Evolutionary conservation across 345 rosid genomes (phyloP).

Genomic region (Anacardium occidentale): DNA sequence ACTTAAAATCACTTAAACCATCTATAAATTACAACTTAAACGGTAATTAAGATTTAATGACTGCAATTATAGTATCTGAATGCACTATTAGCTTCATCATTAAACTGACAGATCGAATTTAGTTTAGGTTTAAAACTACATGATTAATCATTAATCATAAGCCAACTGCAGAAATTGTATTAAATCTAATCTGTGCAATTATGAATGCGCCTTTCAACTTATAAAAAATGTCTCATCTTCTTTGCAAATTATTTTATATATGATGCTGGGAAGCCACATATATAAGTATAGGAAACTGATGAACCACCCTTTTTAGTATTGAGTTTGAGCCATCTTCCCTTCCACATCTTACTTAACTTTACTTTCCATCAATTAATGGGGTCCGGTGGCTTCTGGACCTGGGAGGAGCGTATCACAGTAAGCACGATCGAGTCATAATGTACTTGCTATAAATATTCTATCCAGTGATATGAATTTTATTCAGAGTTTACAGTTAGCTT

Average conservation of each 20-base stretch:
- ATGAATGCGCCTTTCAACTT: too few relatives aligned
- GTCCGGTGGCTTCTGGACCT: not conserved
- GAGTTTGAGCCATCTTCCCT: not conserved
- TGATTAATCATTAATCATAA: too few relatives aligned
- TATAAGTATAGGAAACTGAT: not conserved
- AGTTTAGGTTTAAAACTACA: too few relatives aligned
- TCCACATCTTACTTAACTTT: slow-evolving; percentile 7
- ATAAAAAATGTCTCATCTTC: not conserved
- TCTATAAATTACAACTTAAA: too few relatives aligned
- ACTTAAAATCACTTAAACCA: not conserved
- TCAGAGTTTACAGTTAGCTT: slow-evolving; percentile 23
- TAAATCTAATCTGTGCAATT: too few relatives aligned
- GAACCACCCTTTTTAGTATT: not conserved
- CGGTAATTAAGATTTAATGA: too few relatives aligned
- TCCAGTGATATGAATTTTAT: not conserved
- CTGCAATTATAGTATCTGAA: too few relatives aligned
- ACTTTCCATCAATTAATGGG: slow-evolving; percentile 3
- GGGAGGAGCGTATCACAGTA: slow-evolving; percentile 9
- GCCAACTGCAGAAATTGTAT: too few relatives aligned
- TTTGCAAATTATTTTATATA: not conserved
- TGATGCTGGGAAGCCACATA: not conserved
- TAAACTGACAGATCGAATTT: too few relatives aligned
- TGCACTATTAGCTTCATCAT: too few relatives aligned
- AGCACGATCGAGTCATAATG: slow-evolving; percentile 9
- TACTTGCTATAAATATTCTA: not conserved